phyloP scores from a whole-genome alignment of 1,284 basidiomycete species.

The Rhodofomes roseus region DNA sequence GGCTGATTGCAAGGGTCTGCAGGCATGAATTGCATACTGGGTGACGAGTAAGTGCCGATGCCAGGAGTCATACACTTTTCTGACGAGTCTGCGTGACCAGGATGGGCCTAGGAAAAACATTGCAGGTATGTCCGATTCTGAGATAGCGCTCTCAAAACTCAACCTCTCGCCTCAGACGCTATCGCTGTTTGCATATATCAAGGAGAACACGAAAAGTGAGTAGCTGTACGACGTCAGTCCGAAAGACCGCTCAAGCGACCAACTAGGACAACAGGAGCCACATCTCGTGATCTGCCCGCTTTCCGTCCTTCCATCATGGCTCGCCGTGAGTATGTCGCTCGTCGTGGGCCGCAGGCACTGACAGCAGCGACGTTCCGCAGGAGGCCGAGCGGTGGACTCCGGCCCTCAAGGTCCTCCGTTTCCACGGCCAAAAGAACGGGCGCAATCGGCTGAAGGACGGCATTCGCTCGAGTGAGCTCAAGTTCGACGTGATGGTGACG shows the following conservation, averaged over 20 bases:
- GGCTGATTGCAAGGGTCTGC: background rate
- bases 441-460: conserved; percentile 42
- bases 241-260: conserved; percentile 6
- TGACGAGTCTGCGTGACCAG: conserved; percentile 22
- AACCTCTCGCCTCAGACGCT: conserved; percentile 38
- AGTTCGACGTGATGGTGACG: conserved; percentile 50
- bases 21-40: conserved; percentile 60
- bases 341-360: background rate
- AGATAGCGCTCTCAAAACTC: background rate
- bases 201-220: conserved; percentile 38
- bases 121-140: conserved; percentile 39
- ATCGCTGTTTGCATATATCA: conserved; percentile 54
- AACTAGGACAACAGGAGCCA: conserved; percentile 32
- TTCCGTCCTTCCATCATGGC: conserved; percentile 57
- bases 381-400: conserved; percentile 56
- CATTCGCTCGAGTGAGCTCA: conserved; percentile 26
- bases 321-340: conserved; percentile 32
- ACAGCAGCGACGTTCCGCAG: conserved; percentile 21
- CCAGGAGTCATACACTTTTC: background rate
- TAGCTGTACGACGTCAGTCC: conserved; percentile 1
- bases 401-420: conserved; percentile 42
- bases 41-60: conserved; percentile 45
- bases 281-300: conserved; percentile 62
- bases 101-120: conserved; percentile 64
- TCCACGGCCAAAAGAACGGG: conserved; percentile 47